Conservation (phyloP, 1,284 basidiomycete genomes). For the Cerrena zonata region DNA sequence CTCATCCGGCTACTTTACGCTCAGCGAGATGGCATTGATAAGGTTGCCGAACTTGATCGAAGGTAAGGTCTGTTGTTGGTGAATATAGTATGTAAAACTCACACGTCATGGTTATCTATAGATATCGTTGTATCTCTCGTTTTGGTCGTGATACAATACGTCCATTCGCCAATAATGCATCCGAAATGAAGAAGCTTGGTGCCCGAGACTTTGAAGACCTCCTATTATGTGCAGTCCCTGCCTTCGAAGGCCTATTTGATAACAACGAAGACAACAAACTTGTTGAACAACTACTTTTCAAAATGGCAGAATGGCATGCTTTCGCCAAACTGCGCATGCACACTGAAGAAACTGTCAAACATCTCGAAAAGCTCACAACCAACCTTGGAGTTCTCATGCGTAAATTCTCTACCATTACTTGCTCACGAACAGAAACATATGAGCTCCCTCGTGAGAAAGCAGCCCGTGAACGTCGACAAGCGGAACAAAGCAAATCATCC, state of each 20-base stretch:
- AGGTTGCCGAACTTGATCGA: not conserved
- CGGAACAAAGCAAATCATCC: not conserved
- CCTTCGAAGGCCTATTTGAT: conserved; percentile 25
- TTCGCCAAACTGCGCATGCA: conserved; percentile 28
- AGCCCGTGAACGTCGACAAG: not conserved
- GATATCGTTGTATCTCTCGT: conserved; percentile 19
- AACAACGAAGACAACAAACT: conserved; percentile 13
- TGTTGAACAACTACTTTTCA: conserved; percentile 20
- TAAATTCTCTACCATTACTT: conserved; percentile 16
- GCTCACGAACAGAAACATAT: conserved; percentile 12
- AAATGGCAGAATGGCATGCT: conserved; percentile 22
- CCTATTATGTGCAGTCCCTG: conserved; percentile 24
- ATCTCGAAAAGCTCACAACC: conserved; percentile 14
- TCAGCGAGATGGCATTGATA: not conserved
- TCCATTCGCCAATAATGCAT: conserved; percentile 17
- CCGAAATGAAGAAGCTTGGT: conserved; percentile 25
- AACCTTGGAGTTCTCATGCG: conserved; percentile 17
- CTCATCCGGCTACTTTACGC: conserved; percentile 22
- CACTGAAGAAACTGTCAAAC: conserved; percentile 18
- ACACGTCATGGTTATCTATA: conserved; percentile 3
- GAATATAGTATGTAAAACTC: not conserved
- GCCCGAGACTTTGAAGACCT: conserved; percentile 25
- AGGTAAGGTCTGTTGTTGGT: not conserved
- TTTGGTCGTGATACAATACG: conserved; percentile 22
- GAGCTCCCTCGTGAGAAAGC: conserved; percentile 25